Conservation (phyloP, 2,329 filamentous ascomycete species). For the Septoria linicola region DNA sequence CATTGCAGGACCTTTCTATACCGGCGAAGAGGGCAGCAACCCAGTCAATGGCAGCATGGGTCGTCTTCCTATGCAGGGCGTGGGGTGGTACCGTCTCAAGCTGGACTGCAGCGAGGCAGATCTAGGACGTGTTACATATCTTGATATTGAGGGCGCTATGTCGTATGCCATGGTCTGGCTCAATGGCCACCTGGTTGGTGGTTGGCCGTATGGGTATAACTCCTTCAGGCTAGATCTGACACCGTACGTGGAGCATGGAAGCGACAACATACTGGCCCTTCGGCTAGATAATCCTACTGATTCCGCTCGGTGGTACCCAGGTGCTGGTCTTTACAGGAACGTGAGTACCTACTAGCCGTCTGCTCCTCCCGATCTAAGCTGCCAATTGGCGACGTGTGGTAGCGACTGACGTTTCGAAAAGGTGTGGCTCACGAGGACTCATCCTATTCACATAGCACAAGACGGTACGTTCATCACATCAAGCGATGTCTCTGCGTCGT, state of each 20-base stretch:
- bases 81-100: slow-evolving; percentile 54
- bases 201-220: neutral
- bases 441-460: neutral
- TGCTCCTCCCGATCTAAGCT: too few species aligned
- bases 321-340: slow-evolving; percentile 1
- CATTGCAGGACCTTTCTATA: slow-evolving; percentile 47
- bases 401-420: too few species aligned
- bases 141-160: neutral
- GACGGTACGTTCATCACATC: neutral
- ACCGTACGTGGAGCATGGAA: neutral
- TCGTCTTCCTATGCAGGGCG: slow-evolving; percentile 52
- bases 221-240: slow-evolving; percentile 2
- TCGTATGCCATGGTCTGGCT: slow-evolving; percentile 6
- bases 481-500: neutral
- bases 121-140: neutral
- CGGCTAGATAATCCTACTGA: neutral
- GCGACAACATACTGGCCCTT: neutral
- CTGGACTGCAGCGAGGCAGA: slow-evolving; percentile 28
- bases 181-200: neutral
- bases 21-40: slow-evolving; percentile 26
- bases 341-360: too few species aligned
- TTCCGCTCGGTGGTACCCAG: slow-evolving; percentile 2
- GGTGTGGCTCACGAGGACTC: neutral
- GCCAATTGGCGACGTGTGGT: too few species aligned
- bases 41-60: slow-evolving; percentile 45